Conservation (phyloP, 2,329 filamentous ascomycete genomes). For the Fusarium bactridioides region DNA sequence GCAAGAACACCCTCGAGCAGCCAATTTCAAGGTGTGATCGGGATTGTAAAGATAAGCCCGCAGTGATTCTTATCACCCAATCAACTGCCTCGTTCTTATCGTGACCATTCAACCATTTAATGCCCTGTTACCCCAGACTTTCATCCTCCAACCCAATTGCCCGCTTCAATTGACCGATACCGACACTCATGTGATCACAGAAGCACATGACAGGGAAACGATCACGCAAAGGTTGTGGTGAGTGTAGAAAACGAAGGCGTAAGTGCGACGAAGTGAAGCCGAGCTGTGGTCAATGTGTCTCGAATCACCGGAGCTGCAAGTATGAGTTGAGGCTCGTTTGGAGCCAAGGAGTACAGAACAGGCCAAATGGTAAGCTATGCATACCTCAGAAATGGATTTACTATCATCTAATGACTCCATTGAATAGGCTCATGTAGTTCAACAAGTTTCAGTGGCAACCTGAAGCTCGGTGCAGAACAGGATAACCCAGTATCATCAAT, state of each 20-base stretch:
- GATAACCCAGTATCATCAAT: not conserved
- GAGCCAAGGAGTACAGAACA: slow-evolving; percentile 15
- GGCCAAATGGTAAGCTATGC: not conserved
- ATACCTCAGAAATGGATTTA: accelerated
- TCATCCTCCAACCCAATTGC: not conserved
- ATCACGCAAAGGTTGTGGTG: slow-evolving; percentile 42
- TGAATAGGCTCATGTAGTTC: not conserved
- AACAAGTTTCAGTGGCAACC: not conserved
- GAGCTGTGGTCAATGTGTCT: slow-evolving; percentile 33
- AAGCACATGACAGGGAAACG: slow-evolving; percentile 33
- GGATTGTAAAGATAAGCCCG: not conserved
- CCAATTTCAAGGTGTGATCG: not conserved
- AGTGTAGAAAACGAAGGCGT: slow-evolving; percentile 40
- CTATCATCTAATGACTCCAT: accelerated
- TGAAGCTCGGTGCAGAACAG: not conserved
- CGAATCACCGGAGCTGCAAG: slow-evolving; percentile 24
- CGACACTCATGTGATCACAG: not conserved
- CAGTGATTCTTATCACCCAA: not conserved
- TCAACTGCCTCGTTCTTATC: not conserved
- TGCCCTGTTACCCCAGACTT: not conserved
- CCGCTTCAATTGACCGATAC: not conserved
- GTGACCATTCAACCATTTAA: not conserved
- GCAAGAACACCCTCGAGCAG: not conserved
- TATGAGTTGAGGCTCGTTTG: slow-evolving; percentile 40
- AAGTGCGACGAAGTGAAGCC: slow-evolving; percentile 43